Evolutionary conservation across 2,329 filamentous ascomycete genomes (phyloP).

Genomic region (Cladosporium sp.): DNA sequence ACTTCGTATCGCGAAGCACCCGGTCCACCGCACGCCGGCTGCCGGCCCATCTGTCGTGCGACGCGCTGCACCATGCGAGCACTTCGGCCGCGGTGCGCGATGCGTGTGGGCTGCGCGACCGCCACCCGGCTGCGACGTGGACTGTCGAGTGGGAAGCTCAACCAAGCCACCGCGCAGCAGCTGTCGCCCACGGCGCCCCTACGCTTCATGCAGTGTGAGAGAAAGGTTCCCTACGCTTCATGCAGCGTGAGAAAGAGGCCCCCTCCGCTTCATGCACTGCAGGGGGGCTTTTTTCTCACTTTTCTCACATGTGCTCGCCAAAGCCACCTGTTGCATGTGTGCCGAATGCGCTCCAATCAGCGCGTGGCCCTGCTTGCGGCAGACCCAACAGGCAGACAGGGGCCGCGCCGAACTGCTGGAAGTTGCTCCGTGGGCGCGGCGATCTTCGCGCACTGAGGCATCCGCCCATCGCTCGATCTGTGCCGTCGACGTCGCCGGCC

Average conservation of each 20-base stretch:
- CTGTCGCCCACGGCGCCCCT: background rate
- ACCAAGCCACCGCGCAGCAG: background rate
- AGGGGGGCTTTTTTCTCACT: background rate
- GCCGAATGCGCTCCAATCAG: conserved; percentile 10
- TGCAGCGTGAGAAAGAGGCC: background rate
- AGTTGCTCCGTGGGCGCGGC: conserved; percentile 3
- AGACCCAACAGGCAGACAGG: background rate
- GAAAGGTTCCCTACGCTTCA: no score
- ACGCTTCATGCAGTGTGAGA: background rate
- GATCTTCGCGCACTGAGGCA: background rate
- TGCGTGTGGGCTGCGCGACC: background rate
- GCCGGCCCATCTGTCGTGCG: background rate
- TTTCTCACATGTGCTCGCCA: background rate
- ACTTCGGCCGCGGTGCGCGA: no score
- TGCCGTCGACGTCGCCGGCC: background rate
- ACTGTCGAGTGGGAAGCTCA: background rate
- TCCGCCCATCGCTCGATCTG: background rate
- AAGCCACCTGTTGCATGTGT: background rate
- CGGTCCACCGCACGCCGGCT: conserved; percentile 3
- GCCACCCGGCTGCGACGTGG: background rate
- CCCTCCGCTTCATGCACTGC: background rate
- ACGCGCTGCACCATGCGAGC: background rate
- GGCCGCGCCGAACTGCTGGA: conserved; percentile 1
- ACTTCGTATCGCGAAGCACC: background rate
- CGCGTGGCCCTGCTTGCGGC: background rate